Percentiles rank a stretch among this genome's conserved stretches.
phyloP scores from a whole-genome alignment of 2,329 filamentous ascomycete genomes.

The Furcasterigmium sp. region DNA sequence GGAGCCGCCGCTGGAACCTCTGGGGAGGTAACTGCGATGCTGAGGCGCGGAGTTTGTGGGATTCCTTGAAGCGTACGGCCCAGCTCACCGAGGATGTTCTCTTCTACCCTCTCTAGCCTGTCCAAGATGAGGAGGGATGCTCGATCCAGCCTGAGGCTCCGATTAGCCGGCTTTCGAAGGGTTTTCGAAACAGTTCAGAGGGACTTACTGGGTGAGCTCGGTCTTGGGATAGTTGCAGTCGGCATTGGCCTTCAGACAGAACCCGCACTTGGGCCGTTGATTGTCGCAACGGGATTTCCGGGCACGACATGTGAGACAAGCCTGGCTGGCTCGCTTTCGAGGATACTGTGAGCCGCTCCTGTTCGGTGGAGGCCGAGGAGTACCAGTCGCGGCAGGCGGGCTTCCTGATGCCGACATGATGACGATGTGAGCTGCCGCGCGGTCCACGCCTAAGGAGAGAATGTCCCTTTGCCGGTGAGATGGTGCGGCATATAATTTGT shows the following conservation, averaged over 20 bases:
- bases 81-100: not conserved
- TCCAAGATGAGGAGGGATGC: not conserved
- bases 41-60: not conserved
- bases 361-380: not conserved
- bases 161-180: not conserved
- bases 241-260: conserved; percentile 25
- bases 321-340: conserved; percentile 13
- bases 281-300: conserved; percentile 35
- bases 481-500: too few relatives aligned
- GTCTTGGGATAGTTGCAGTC: conserved; percentile 21
- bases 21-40: not conserved
- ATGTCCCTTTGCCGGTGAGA: too few relatives aligned
- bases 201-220: not conserved
- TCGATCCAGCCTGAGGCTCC: not conserved
- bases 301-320: conserved; percentile 28
- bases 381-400: too few relatives aligned
- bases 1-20: not conserved
- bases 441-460: too few relatives aligned
- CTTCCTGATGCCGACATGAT: too few relatives aligned
- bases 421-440: too few relatives aligned
- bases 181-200: not conserved
- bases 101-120: not conserved
- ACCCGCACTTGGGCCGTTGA: conserved; percentile 27
- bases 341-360: not conserved
- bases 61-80: not conserved